Base-by-base conservation (phyloP, 129 eudicot genomes). In the Sambucus nigra region DNA sequence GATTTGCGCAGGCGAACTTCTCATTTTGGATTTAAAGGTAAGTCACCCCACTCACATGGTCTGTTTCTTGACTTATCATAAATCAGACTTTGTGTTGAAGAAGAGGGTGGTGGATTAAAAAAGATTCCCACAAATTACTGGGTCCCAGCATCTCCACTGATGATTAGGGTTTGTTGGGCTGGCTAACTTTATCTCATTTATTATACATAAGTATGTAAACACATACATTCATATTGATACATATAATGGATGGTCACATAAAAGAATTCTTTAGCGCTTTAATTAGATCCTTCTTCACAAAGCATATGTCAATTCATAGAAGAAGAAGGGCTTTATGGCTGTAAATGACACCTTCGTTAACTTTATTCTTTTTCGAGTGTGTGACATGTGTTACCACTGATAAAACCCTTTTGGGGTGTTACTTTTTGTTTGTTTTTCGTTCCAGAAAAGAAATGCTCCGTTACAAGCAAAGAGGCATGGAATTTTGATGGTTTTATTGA, bases 1-100 rank as follows among this genome's bases (percentile, higher is more conserved):
- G 70, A 55, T 29, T 65, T 19, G 49, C 38, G 23, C 48, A 44
- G 64, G 65, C 64, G 33, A 66, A 66, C 65, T 66, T 48, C 65
- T 57, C 65, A 39, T 66, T 57, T 66, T 66, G 64, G 72, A 57
- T 56, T 66, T 66, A 66, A 66, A 66, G 55, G 51, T 54, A 16
- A 17, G 26, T 32, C 58, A 22, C 72, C 71, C 72, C 72, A 66
- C 72, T 40, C 72, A 66, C 72, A 66, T 66, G 72, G 20, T 57
- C 44, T 66, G 72, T 66, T 66, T 66, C 72, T 38, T 57, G 51
- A 35, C 56, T 47, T 53, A 59, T 22, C 70, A 54, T 45, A 27
- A 40, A 33, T 62, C 14, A 13, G 17, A 45, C 42, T 15, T 35
- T 15, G 13, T 15, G 8, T 35, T 35, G 13, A 15, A 35, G 9